Evolutionary conservation across 2,329 filamentous ascomycete species (phyloP).

Genomic region (Verticillium tricorpus): DNA sequence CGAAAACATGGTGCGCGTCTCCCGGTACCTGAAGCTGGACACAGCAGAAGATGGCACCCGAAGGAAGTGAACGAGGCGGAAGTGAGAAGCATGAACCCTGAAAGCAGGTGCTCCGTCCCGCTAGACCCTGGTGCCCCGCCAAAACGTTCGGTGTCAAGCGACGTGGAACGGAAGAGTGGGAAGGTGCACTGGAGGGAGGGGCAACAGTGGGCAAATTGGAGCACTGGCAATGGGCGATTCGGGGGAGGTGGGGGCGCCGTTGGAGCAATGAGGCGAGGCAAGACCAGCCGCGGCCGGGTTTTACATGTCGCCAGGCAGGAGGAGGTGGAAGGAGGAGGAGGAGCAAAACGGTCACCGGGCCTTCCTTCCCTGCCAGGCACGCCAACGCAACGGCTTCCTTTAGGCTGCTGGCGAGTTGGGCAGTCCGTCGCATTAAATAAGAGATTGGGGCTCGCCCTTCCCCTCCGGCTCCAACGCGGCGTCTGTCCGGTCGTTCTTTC

Average conservation of each 20-base stretch:
- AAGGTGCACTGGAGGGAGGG: not conserved
- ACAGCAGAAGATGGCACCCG: not conserved
- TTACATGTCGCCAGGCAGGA: not conserved
- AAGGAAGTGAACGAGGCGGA: not conserved
- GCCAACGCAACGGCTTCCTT: not conserved
- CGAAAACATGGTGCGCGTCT: not conserved
- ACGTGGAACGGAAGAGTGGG: not conserved
- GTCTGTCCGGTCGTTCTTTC: not conserved
- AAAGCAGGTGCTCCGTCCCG: not conserved
- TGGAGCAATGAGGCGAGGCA: not conserved
- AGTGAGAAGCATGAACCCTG: not conserved
- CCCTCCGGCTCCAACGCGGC: not conserved
- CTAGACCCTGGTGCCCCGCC: not conserved
- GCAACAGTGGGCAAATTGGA: not conserved
- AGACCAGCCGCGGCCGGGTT: not conserved
- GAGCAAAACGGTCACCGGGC: not conserved
- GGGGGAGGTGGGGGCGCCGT: not conserved
- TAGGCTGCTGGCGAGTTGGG: not conserved
- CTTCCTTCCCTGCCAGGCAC: not conserved
- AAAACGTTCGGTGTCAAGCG: not conserved
- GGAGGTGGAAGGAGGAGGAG: not conserved
- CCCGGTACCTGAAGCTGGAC: not conserved
- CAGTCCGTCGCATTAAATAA: not conserved
- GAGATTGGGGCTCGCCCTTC: not conserved
- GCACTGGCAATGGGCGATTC: not conserved